Evolutionary conservation across 306 rosid species (phyloP), one percentile per base, ranked within the genome.

Genomic region (Senna tora): DNA sequence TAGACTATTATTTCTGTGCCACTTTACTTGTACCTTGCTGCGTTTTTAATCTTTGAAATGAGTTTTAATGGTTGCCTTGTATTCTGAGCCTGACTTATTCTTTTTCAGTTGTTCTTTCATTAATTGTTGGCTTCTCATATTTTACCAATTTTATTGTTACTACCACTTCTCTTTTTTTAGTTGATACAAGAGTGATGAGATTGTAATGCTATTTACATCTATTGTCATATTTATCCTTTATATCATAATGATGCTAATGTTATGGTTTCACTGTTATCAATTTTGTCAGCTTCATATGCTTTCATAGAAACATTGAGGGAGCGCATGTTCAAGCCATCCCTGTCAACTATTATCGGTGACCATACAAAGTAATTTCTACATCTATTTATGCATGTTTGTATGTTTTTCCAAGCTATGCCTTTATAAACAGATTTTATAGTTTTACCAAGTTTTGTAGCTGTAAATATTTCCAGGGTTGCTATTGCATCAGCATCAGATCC

Each of bases 261-360:
- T 33, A 54, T 65, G 46, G 56, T 78, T 57, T 65, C 30, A 57
- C 73, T 59, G 43, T 76, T 64, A 28, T 71, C 45, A 15, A 79
- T 70, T 72, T 71, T 74, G 51, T 77, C 96, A 94, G 97, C 84
- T 77, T 88, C 96, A 42, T 79, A 78, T 87, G 90, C 89, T 43
- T 91, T 91, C 78, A 78, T 94, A 41, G 97, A 91, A 79, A 89
- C 95, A 62, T 63, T 94, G 85, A 94, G 99, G 91, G 99, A 94
- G 72, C 96, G 88, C 69, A 84, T 94, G 90, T 94, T 94, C 82
- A 91, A 86, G 84, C 99, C 99, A 36, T 83, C 96, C 58, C 72
- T 94, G 77, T 82, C 99, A 71, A 83, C 91, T 47, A 85, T 94
- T 54, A 62, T 94, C 53, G 80, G 81, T 43, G 99, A 94, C 79